phyloP scores from a whole-genome alignment of 306 rosid species.

The Herpetospermum pedunculosum region DNA sequence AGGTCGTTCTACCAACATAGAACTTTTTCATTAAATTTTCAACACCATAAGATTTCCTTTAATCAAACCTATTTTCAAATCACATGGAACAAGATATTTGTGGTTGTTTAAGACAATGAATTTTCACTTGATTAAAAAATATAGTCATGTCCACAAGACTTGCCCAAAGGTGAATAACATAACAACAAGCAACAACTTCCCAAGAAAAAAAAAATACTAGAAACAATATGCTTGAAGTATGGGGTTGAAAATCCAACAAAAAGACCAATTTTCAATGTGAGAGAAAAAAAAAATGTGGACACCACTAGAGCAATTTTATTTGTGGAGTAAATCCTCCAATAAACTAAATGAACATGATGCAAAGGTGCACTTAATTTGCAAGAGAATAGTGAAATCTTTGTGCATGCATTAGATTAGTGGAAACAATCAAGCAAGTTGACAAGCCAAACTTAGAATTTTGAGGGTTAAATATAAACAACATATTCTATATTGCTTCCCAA shows the following conservation, averaged over 20 bases:
- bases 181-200: not conserved
- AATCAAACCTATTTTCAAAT: too few relatives aligned
- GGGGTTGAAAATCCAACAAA: not conserved
- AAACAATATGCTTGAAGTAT: not conserved
- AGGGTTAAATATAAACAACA: too few relatives aligned
- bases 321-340: not conserved
- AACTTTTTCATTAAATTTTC: not conserved
- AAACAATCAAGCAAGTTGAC: not conserved
- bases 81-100: too few relatives aligned
- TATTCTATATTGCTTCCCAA: too few relatives aligned
- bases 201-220: not conserved
- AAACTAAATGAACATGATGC: not conserved
- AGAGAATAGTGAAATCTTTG: not conserved
- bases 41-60: not conserved
- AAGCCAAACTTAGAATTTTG: too few relatives aligned
- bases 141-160: not conserved
- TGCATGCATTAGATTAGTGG: not conserved
- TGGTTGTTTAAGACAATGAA: too few relatives aligned
- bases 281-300: not conserved
- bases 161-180: not conserved
- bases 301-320: not conserved
- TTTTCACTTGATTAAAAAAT: not conserved
- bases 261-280: not conserved
- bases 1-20: too few relatives aligned
- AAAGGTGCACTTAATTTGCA: not conserved